Percentiles rank a stretch among this genome's conserved stretches.
phyloP scores from a whole-genome alignment of 148 eudicot species.

The Heliamphora exappendiculata region DNA sequence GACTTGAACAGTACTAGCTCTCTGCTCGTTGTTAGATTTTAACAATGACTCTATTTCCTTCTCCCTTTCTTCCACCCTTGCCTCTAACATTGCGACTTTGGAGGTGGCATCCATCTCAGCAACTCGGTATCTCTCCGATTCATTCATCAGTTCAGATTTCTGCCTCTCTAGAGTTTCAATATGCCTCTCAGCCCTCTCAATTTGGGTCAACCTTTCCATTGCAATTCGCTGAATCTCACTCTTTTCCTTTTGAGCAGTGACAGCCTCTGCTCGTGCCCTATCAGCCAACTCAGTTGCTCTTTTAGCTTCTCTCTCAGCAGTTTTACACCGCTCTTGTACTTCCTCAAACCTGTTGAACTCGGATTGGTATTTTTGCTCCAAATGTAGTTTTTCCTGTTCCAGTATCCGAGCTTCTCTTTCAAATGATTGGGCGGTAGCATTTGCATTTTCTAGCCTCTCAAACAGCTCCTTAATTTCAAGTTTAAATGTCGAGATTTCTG shows the following conservation, averaged over 20 bases:
- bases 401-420: slow-evolving; percentile 77
- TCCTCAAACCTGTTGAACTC: slow-evolving; percentile 75
- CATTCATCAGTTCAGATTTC: slow-evolving; percentile 41
- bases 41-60: slow-evolving; percentile 72
- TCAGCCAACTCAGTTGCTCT: slow-evolving; percentile 80
- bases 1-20: slow-evolving; percentile 69
- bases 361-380: slow-evolving; percentile 70
- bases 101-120: slow-evolving; percentile 64
- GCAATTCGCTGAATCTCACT: slow-evolving; percentile 57
- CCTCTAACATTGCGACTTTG: slow-evolving; percentile 62
- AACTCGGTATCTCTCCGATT: slow-evolving; percentile 46
- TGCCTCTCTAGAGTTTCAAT: slow-evolving; percentile 57
- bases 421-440: slow-evolving; percentile 52
- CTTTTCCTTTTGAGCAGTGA: slow-evolving; percentile 61
- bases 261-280: slow-evolving; percentile 74
- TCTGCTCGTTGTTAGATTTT: slow-evolving; percentile 70
- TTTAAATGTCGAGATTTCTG: slow-evolving; percentile 42
- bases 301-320: slow-evolving; percentile 85
- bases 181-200: slow-evolving; percentile 78
- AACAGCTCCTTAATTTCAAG: slow-evolving; percentile 47
- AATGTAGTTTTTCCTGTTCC: slow-evolving; percentile 69
- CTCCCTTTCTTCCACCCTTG: slow-evolving; percentile 78
- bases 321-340: slow-evolving; percentile 68
- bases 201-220: slow-evolving; percentile 68
- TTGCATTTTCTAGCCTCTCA: slow-evolving; percentile 56